phyloP scores from a whole-genome alignment of 2,329 filamentous ascomycete genomes.

The Phoma sp. region DNA sequence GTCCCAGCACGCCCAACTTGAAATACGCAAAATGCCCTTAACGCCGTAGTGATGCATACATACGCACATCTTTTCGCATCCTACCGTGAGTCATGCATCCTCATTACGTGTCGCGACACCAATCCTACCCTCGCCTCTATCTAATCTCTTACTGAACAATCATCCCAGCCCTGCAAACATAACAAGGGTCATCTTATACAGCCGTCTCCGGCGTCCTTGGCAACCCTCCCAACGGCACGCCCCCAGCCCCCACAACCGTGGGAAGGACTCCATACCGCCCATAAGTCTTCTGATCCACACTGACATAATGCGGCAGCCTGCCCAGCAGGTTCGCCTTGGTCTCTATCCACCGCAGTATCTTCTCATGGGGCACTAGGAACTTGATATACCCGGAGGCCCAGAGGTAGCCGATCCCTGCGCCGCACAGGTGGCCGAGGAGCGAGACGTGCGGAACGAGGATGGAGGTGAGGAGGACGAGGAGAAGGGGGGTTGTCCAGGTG shows the following conservation, averaged over 20 bases:
- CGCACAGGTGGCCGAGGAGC: slow-evolving; percentile 84
- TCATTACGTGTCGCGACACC: no score
- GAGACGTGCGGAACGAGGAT: slow-evolving; percentile 82
- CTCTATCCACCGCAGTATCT: slow-evolving; percentile 86
- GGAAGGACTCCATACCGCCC: slow-evolving; percentile 90
- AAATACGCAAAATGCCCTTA: no score
- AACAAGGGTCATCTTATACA: no score
- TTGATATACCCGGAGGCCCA: slow-evolving; percentile 90
- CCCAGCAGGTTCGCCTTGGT: slow-evolving; percentile 83
- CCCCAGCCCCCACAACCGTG: slow-evolving; percentile 5
- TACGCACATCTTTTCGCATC: no score
- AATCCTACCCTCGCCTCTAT: no score
- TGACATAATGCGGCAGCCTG: slow-evolving; percentile 88
- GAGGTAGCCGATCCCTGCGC: slow-evolving; percentile 81
- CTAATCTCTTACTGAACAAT: no score
- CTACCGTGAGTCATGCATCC: no score
- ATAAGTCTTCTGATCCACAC: slow-evolving; percentile 94
- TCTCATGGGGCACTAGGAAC: slow-evolving; percentile 87
- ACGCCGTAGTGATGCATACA: no score
- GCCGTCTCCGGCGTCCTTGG: slow-evolving; percentile 39
- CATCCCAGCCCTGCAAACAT: no score
- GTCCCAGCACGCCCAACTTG: no score
- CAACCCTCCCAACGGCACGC: slow-evolving; percentile 27
- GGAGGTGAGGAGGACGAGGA: slow-evolving; percentile 74
- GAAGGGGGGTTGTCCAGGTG: slow-evolving; percentile 89